A percentile compares a stretch with the other conserved stretches of the same genome.
These are phyloP conservation scores for Mycena belliarum DNA, from an alignment of 768 basidiomycete genomes.

Conservation along the genomic window DNA sequence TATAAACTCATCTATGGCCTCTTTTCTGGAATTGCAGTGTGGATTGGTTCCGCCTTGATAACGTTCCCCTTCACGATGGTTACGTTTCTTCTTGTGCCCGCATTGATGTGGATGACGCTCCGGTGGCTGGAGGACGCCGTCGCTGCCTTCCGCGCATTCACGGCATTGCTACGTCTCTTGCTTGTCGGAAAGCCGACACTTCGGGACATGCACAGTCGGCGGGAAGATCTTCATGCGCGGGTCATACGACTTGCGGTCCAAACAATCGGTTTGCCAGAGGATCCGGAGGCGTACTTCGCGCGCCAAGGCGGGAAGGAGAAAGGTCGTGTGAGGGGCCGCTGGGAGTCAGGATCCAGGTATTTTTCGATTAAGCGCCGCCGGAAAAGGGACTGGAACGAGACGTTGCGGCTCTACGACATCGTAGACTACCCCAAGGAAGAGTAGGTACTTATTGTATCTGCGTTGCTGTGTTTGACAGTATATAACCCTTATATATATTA, in stretches of 20 bases:
- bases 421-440: slow-evolving; percentile 77
- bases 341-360: slow-evolving; percentile 74
- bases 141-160: slow-evolving; percentile 75
- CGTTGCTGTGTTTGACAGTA: no score
- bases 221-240: slow-evolving; percentile 61
- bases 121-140: slow-evolving; percentile 88
- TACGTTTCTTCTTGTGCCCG: slow-evolving; percentile 63
- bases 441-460: neutral
- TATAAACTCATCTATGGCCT: slow-evolving; percentile 87
- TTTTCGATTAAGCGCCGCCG: slow-evolving; percentile 78
- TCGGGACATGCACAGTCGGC: slow-evolving; percentile 49
- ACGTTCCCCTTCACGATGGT: slow-evolving; percentile 65
- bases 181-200: slow-evolving; percentile 61
- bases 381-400: slow-evolving; percentile 92
- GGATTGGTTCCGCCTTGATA: slow-evolving; percentile 51
- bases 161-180: slow-evolving; percentile 61
- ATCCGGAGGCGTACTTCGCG: slow-evolving; percentile 70
- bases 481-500: no score
- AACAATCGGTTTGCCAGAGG: slow-evolving; percentile 59
- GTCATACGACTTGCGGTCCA: slow-evolving; percentile 65
- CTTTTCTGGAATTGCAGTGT: slow-evolving; percentile 69
- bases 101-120: slow-evolving; percentile 86
- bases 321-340: slow-evolving; percentile 62
- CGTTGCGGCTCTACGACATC: slow-evolving; percentile 75
- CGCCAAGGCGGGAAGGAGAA: slow-evolving; percentile 65